Base-by-base conservation (phyloP, 257 asterid genomes). In the Mitragyna speciosa region DNA sequence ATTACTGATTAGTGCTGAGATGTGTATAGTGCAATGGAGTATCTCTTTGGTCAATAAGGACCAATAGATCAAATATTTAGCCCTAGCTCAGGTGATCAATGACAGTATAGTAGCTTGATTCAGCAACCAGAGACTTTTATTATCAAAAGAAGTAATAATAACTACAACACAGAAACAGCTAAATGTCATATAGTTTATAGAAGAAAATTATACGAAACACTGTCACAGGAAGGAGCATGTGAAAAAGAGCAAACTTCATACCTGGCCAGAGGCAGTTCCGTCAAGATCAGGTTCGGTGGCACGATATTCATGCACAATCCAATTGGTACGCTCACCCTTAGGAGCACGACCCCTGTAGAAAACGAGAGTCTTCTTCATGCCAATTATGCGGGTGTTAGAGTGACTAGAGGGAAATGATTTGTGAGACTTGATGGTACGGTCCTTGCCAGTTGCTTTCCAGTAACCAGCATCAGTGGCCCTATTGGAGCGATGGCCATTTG, bases 301-400 rank as follows among this genome's bases (percentile, higher is more conserved):
- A 75, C 97, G 97, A 86, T 93, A 93, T 82, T 93, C 97, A 81
- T 93, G 97, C 93, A 93, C 87, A 77, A 93, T 88, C 97, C 97
- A 93, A 83, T 85, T 86, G 17, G 94, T 89, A 30, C 97, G 93
- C 82, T 91, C 92, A 43, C 94, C 97, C 83, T 90, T 91, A 15
- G 97, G 97, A 73, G 97, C 97, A 79, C 97, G 96, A 64, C 97
- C 97, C 87, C 61, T 87, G 85, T 91, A 82, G 85, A 91, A 93
- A 78, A 93, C 97, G 77, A 93, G 87, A 80, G 97, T 91, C 87
- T 93, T 93, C 88, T 93, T 93, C 91, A 84, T 88, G 79, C 98
- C 98, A 86, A 93, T 87, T 70, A 89, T 47, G 58, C 82, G 85
- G 82, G 89, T 6, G 75, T 78, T 41, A 12, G 90, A 80, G 45